phyloP scores from a whole-genome alignment of 441 rosid species.

The Erodium trifolium region DNA sequence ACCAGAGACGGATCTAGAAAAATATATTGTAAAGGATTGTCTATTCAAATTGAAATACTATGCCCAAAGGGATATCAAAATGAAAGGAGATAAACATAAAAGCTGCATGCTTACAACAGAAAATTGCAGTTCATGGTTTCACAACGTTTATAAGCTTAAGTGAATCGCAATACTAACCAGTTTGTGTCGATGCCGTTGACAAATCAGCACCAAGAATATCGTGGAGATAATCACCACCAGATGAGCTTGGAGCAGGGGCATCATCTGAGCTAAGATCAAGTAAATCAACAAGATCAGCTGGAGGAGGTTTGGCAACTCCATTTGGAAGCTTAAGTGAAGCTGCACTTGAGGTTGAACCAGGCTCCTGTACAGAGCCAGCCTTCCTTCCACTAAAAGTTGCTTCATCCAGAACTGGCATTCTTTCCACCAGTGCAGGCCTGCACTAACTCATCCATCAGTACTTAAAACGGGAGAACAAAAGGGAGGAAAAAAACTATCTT shows the following conservation, averaged over 20 bases:
- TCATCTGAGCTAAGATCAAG: constrained; percentile 84
- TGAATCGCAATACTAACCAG: constrained; percentile 49
- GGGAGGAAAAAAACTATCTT: background rate
- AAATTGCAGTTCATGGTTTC: background rate
- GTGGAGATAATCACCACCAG: constrained; percentile 78
- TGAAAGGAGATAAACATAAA: no score
- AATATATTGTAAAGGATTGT: no score
- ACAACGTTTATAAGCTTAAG: background rate
- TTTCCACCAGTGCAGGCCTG: constrained; percentile 89
- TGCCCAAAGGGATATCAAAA: no score
- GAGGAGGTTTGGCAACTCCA: constrained; percentile 68
- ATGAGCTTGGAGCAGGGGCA: constrained; percentile 62
- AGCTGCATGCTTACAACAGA: no score
- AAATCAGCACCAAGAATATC: constrained; percentile 84
- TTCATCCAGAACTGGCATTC: constrained; percentile 98
- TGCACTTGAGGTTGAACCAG: constrained; percentile 50
- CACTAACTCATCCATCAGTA: constrained; percentile 30
- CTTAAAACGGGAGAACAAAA: background rate
- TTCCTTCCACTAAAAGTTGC: constrained; percentile 86
- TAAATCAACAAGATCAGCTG: constrained; percentile 82
- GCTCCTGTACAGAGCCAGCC: constrained; percentile 60
- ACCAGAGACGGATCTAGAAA: constrained; percentile 2
- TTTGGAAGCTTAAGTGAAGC: constrained; percentile 69
- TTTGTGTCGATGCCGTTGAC: constrained; percentile 41
- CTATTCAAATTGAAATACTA: no score